Conservation (phyloP, 352 stramenopile genomes). For the Phytophthora ramorum region DNA sequence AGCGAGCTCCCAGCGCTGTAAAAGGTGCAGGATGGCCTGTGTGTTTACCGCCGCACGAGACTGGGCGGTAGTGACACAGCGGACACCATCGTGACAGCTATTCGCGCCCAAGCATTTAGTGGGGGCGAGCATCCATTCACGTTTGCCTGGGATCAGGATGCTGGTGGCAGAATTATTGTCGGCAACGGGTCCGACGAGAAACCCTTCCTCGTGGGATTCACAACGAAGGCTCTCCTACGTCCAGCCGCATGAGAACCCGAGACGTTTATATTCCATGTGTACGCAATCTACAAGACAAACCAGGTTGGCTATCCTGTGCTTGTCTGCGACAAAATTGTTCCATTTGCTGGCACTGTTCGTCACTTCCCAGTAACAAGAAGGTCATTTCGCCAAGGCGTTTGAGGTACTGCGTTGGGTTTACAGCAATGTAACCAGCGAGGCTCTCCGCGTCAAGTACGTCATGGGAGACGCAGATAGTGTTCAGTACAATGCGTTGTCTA, state of each 20-base stretch:
- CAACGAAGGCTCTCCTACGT: slow-evolving; percentile 1
- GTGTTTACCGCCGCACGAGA: slow-evolving; percentile 5
- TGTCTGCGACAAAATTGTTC: slow-evolving; percentile 7
- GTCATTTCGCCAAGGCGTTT: background rate
- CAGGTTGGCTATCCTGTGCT: slow-evolving; percentile 16
- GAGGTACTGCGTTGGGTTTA: background rate
- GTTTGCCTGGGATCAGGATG: slow-evolving; percentile 6
- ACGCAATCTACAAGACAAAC: slow-evolving; percentile 32
- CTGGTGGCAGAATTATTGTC: background rate
- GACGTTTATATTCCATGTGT: slow-evolving; percentile 15
- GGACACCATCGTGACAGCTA: background rate
- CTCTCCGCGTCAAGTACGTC: slow-evolving; percentile 4
- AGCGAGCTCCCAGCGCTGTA: slow-evolving; percentile 1
- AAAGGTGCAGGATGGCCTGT: slow-evolving; percentile 4
- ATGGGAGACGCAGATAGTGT: slow-evolving; percentile 24
- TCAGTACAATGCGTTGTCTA: slow-evolving; percentile 6
- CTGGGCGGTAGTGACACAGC: background rate
- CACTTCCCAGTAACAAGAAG: slow-evolving; percentile 5
- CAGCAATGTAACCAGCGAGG: background rate
- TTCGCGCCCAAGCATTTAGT: background rate
- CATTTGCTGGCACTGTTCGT: slow-evolving; percentile 24
- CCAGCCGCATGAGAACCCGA: background rate
- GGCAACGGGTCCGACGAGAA: slow-evolving; percentile 7
- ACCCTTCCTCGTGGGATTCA: slow-evolving; percentile 5
- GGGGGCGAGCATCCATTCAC: background rate